Conservation (phyloP, 331 rosid genomes). For the Acacia pycnantha region DNA sequence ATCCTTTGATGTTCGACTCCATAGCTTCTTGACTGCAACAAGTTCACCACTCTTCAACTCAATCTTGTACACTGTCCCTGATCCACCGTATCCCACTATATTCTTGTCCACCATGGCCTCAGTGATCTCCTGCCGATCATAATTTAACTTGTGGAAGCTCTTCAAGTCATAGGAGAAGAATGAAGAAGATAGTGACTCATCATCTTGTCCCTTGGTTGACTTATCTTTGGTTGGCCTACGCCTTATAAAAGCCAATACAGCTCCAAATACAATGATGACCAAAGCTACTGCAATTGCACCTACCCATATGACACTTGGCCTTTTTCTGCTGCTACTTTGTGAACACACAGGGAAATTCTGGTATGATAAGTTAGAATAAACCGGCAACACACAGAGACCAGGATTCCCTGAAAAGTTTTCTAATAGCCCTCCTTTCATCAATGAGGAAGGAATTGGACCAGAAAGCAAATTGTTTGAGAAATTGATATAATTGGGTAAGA, state of each 20-base stretch:
- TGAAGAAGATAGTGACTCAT: slow-evolving; percentile 59
- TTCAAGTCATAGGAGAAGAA: slow-evolving; percentile 71
- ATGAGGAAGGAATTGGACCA: slow-evolving; percentile 76
- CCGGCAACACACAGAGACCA: slow-evolving; percentile 58
- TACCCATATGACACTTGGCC: slow-evolving; percentile 66
- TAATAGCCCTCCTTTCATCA: slow-evolving; percentile 77
- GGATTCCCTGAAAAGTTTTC: slow-evolving; percentile 93
- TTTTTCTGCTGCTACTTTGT: slow-evolving; percentile 40
- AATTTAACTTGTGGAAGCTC: slow-evolving; percentile 77
- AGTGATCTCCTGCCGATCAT: slow-evolving; percentile 65
- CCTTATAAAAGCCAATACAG: slow-evolving; percentile 49
- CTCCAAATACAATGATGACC: slow-evolving; percentile 53
- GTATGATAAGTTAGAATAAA: slow-evolving; percentile 46
- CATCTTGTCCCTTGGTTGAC: slow-evolving; percentile 49
- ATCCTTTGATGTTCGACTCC: slow-evolving; percentile 59
- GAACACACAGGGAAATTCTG: slow-evolving; percentile 58
- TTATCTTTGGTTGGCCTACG: slow-evolving; percentile 52
- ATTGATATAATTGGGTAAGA: slow-evolving; percentile 83
- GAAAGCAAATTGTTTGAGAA: slow-evolving; percentile 79
- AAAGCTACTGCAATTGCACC: slow-evolving; percentile 53
- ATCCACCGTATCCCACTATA: slow-evolving; percentile 87
- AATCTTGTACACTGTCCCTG: slow-evolving; percentile 87
- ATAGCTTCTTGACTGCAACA: slow-evolving; percentile 79
- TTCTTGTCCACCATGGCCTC: slow-evolving; percentile 85
- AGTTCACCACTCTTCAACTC: slow-evolving; percentile 67